Base-by-base conservation (phyloP, 2,329 filamentous ascomycete genomes). In the Fusarium longipes region DNA sequence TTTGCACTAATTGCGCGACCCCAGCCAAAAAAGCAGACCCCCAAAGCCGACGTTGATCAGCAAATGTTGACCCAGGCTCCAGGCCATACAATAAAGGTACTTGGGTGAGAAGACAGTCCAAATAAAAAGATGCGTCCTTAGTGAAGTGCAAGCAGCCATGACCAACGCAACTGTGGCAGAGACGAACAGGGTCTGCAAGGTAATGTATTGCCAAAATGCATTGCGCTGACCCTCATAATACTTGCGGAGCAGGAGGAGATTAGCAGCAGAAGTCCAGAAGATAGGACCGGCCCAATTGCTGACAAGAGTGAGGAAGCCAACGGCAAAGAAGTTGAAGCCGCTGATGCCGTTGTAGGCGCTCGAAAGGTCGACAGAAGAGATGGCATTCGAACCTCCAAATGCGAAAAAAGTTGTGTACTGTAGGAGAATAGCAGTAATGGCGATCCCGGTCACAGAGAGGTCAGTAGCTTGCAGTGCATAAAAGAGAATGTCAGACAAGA, bases 101-200 rank as follows among this genome's bases (percentile, higher is more conserved):
- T 98, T 99, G 0, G 96, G 96, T 67, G 93, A 97, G 78, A 99
- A 99, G 12, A 99, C 96, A 1, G 95, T 98, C 96, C 96, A 99
- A 64, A 99, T 94, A 76, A 99, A 99, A 58, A 99, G 78, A 82
- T 99, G 96, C 29, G 92, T 93, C 69, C 95, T 84, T 75, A 99
- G 78, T 9, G 87, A 83, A 45, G 91, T 93, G 77, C 96, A 99
- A 17, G 95, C 93, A 15, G 86, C 87, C 95, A 98, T 98, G 24
- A 97, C 90, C 44, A 88, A 90, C 4, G 88, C 79, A 52, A 92
- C 79, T 66, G 88, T 88, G 2, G 82, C 81, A 1, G 91, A 84
- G 12, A 87, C 81, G 76, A 96, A 97, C 12, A 90, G 77, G 1
- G 93, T 97, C 72, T 92, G 77, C 38, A 92, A 72, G 1, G 85